Evolutionary conservation across 176 grass and related monocot genomes (phyloP).

Genomic region (Tuctoria greenei): DNA sequence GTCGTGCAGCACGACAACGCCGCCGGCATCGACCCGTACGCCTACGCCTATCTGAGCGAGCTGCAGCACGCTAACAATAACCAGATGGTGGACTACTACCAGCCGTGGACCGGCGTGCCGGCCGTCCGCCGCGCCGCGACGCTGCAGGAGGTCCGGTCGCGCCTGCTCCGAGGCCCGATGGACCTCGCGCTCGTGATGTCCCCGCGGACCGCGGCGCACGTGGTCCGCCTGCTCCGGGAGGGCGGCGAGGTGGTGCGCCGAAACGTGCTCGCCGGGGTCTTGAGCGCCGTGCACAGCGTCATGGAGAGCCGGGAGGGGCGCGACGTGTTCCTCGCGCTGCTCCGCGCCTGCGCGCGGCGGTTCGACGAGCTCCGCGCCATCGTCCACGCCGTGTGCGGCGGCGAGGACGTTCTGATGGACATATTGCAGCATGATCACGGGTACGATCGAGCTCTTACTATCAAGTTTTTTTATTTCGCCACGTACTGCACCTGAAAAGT

Average conservation of each 20-base stretch:
- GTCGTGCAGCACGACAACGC: neutral
- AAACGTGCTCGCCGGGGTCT: conserved; percentile 23
- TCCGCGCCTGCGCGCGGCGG: conserved; percentile 3
- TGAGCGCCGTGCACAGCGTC: conserved; percentile 8
- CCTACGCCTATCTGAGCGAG: neutral
- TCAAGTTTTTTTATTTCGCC: too few relatives aligned
- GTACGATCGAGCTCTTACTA: neutral
- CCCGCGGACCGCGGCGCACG: neutral
- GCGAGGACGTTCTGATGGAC: neutral
- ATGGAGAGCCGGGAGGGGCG: neutral
- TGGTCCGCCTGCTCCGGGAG: conserved; percentile 24
- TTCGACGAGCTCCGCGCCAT: conserved; percentile 1
- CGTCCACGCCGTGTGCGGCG: neutral
- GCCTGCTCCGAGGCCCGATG: neutral
- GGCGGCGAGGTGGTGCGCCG: neutral
- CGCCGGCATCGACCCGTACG: neutral
- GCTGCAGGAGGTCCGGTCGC: conserved; percentile 3
- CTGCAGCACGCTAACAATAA: neutral
- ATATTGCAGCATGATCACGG: neutral
- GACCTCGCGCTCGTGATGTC: neutral
- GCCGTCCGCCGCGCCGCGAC: neutral
- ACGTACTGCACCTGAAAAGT: too few relatives aligned
- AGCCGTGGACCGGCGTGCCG: neutral
- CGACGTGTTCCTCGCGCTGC: conserved; percentile 24
- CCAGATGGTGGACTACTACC: neutral